phyloP scores from a whole-genome alignment of 371 early-diverging fungal genomes.

The Dichotomocladium elegans region DNA sequence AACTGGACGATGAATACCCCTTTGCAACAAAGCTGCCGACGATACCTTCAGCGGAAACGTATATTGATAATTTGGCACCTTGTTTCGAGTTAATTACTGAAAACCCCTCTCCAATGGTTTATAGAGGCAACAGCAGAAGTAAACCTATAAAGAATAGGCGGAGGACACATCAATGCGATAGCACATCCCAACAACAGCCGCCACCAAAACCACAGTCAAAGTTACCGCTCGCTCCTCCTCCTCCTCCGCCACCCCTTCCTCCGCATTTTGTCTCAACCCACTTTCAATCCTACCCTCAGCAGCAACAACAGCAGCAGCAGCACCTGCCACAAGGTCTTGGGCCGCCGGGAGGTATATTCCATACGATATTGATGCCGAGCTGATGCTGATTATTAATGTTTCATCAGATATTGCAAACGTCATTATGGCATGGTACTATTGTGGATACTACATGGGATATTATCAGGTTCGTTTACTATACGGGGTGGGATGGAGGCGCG shows the following conservation, averaged over 20 bases:
- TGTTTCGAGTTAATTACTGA: background rate
- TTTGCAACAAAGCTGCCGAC: background rate
- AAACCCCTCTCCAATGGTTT: too few relatives aligned
- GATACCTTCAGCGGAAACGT: background rate
- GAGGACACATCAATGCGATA: too few relatives aligned
- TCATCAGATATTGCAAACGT: conserved; percentile 46
- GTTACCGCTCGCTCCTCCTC: too few relatives aligned
- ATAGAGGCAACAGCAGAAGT: too few relatives aligned
- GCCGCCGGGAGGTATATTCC: too few relatives aligned
- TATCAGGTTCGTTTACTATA: conserved; percentile 52
- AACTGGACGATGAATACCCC: background rate
- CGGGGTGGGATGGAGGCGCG: background rate
- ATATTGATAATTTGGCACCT: background rate
- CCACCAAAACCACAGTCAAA: too few relatives aligned
- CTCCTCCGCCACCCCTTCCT: too few relatives aligned
- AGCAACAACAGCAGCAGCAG: background rate
- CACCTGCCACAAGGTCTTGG: background rate
- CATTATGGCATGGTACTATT: conserved; percentile 74
- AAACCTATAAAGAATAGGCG: too few relatives aligned
- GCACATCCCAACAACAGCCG: background rate
- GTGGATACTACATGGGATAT: conserved; percentile 71
- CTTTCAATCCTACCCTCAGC: background rate
- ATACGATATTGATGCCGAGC: too few relatives aligned
- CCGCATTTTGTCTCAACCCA: background rate
- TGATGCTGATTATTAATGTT: too few relatives aligned